These are phyloP conservation scores for Sporothrix mexicana DNA, from an alignment of 2,329 filamentous ascomycete species.

Conservation along the genomic window DNA sequence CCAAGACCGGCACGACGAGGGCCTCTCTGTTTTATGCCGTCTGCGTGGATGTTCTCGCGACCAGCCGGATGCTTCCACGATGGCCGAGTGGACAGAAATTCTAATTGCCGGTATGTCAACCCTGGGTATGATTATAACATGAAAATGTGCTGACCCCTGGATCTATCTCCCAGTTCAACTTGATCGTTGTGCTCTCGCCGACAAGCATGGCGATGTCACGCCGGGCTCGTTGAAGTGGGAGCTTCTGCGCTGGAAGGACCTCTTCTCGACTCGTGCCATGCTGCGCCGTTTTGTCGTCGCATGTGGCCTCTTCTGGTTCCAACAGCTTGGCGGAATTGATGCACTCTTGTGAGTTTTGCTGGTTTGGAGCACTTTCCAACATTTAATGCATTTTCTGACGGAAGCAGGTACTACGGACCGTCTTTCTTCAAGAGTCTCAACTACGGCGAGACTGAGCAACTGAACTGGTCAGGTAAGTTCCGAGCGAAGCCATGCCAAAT, in stretches of 20 bases:
- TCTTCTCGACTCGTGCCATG: slow-evolving; percentile 15
- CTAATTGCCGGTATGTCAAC: background rate
- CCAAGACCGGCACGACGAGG: slow-evolving; percentile 31
- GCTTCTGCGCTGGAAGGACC: slow-evolving; percentile 7
- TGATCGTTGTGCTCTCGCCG: slow-evolving; percentile 1
- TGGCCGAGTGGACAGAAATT: slow-evolving; percentile 24
- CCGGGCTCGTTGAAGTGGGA: slow-evolving; percentile 14
- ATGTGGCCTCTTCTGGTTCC: slow-evolving; percentile 20
- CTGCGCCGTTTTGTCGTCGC: slow-evolving; percentile 19
- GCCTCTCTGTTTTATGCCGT: slow-evolving; percentile 36
- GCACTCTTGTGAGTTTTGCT: no score
- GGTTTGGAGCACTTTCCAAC: no score
- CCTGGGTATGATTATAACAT: no score
- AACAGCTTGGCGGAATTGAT: slow-evolving; percentile 1
- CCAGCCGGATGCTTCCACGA: background rate
- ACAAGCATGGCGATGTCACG: background rate
- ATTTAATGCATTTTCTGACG: no score
- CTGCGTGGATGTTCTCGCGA: slow-evolving; percentile 12
- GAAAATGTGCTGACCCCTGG: background rate
- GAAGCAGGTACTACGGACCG: slow-evolving; percentile 19
- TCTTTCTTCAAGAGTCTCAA: slow-evolving; percentile 4
- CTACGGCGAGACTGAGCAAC: slow-evolving; percentile 5
- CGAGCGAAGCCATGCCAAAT: no score
- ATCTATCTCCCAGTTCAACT: background rate
- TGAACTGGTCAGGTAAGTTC: slow-evolving; percentile 14